phyloP scores from a whole-genome alignment of 73 alveolate species.

The Paramecium tetraurelia region DNA sequence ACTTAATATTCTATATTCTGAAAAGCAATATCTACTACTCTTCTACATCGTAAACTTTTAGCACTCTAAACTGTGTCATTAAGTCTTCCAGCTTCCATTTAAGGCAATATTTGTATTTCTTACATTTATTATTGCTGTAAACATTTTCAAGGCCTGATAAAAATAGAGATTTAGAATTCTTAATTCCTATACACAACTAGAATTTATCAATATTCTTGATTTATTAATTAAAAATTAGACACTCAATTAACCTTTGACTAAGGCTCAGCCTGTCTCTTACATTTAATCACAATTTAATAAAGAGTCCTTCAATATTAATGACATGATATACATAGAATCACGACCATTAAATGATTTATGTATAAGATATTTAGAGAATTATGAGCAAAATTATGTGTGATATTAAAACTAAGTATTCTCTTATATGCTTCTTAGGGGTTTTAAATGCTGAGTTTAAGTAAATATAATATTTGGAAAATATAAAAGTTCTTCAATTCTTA shows the following conservation, averaged over 20 bases:
- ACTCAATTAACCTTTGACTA: too few species aligned
- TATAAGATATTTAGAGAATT: too few species aligned
- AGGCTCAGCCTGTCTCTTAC: too few species aligned
- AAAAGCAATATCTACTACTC: constrained; percentile 42
- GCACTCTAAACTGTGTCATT: background rate
- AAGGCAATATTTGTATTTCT: background rate
- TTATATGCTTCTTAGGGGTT: background rate
- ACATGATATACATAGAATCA: too few species aligned
- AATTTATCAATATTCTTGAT: background rate
- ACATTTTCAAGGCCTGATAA: background rate
- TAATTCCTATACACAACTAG: background rate
- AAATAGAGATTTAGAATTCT: background rate
- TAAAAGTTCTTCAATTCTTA: background rate
- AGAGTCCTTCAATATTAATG: too few species aligned
- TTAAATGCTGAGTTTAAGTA: background rate
- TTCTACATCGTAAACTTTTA: background rate
- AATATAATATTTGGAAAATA: background rate
- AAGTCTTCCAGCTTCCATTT: background rate
- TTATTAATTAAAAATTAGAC: too few species aligned
- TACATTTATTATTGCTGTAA: background rate
- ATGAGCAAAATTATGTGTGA: too few species aligned
- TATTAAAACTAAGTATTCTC: background rate
- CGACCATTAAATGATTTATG: too few species aligned
- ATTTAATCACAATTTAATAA: too few species aligned
- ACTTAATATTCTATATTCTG: constrained; percentile 40